These are phyloP conservation scores for Amyloporia xantha DNA, from an alignment of 768 basidiomycete genomes.

Conservation along the genomic window DNA sequence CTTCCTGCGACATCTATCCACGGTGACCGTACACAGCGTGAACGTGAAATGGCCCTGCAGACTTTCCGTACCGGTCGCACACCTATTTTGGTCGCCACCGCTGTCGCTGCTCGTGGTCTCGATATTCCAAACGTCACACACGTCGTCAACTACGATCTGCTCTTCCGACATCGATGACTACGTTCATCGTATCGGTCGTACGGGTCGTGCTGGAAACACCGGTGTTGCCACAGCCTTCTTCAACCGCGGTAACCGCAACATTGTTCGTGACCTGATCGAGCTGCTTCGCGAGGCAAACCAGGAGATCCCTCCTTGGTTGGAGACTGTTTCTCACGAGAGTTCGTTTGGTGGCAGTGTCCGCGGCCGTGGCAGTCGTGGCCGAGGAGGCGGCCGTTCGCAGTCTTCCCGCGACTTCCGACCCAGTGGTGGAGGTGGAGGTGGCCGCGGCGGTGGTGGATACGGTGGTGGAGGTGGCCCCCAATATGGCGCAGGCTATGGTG, in stretches of 20 bases:
- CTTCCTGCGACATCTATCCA: slow-evolving; percentile 95
- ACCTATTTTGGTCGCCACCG: slow-evolving; percentile 95
- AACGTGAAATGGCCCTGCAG: slow-evolving; percentile 91
- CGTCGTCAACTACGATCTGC: slow-evolving; percentile 97
- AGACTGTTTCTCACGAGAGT: slow-evolving; percentile 76
- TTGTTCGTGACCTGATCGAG: slow-evolving; percentile 87
- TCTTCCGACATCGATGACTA: slow-evolving; percentile 97
- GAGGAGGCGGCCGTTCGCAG: slow-evolving; percentile 44
- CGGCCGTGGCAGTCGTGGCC: slow-evolving; percentile 47
- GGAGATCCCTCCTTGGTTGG: slow-evolving; percentile 88
- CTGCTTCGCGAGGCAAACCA: slow-evolving; percentile 95
- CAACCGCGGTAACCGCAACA: slow-evolving; percentile 88
- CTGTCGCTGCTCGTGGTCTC: slow-evolving; percentile 96
- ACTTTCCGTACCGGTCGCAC: slow-evolving; percentile 95
- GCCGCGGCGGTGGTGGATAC: slow-evolving; percentile 21
- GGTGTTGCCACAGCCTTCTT: slow-evolving; percentile 96
- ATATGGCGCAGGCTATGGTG: slow-evolving; percentile 29
- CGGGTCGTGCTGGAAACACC: slow-evolving; percentile 97
- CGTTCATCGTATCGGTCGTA: slow-evolving; percentile 96
- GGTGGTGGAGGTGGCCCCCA: slow-evolving; percentile 27
- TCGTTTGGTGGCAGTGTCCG: slow-evolving; percentile 57
- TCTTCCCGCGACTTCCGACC: slow-evolving; percentile 36
- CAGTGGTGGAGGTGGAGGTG: slow-evolving; percentile 29
- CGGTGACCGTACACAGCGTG: slow-evolving; percentile 95
- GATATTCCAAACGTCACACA: slow-evolving; percentile 99